Conservation (phyloP, 2,329 filamentous ascomycete species). For the Lasiodiplodia sp. region DNA sequence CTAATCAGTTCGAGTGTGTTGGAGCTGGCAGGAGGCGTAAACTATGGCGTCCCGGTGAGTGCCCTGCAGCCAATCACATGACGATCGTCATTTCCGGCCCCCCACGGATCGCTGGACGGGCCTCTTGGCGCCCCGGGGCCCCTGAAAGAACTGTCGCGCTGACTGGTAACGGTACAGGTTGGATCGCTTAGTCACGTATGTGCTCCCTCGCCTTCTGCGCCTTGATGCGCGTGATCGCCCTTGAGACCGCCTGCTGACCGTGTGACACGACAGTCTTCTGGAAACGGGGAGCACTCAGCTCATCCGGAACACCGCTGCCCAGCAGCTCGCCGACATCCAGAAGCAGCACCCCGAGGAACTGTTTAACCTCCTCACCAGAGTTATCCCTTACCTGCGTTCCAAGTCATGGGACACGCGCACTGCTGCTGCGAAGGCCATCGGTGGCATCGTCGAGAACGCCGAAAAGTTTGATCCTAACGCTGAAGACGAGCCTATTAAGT, state of each 20-base stretch:
- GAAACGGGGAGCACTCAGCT: constrained; percentile 96
- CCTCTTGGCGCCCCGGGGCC: constrained; percentile 27
- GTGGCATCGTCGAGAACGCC: constrained; percentile 91
- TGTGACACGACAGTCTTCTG: constrained; percentile 70
- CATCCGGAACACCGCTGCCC: constrained; percentile 95
- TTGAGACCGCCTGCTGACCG: constrained; percentile 19
- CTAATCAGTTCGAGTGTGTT: constrained; percentile 21
- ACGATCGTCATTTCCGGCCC: constrained; percentile 29
- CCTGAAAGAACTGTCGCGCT: constrained; percentile 19
- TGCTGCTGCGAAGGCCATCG: constrained; percentile 91
- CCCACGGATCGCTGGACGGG: constrained; percentile 29
- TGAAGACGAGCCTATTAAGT: constrained; percentile 58
- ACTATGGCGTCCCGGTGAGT: constrained; percentile 31
- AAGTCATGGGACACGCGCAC: constrained; percentile 97
- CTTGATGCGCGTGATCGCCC: constrained; percentile 22
- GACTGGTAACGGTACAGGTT: constrained; percentile 40
- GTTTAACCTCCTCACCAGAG: constrained; percentile 90
- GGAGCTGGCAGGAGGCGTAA: constrained; percentile 29
- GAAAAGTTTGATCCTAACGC: constrained; percentile 87
- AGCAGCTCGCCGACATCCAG: constrained; percentile 96
- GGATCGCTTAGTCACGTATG: constrained; percentile 48
- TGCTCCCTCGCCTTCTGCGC: constrained; percentile 23
- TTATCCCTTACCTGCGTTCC: constrained; percentile 93
- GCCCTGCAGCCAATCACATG: constrained; percentile 30
- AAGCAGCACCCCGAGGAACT: constrained; percentile 97